These are phyloP conservation scores for Blumeria hordei DNA, from an alignment of 2,329 filamentous ascomycete genomes.

Conservation along the genomic window DNA sequence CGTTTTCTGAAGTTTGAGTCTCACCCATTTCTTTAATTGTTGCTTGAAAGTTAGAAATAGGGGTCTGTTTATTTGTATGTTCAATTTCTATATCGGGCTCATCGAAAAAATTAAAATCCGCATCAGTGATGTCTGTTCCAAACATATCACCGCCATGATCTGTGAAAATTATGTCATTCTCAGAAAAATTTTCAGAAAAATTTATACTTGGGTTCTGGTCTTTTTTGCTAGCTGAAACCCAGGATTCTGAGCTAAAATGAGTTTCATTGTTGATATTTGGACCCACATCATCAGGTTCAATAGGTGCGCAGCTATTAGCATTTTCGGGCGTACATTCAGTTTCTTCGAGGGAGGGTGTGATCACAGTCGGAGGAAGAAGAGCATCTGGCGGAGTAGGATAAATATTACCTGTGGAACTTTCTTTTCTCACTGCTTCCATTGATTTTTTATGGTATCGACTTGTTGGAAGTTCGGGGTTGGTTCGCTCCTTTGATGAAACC, in stretches of 20 bases:
- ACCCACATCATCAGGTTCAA: slow-evolving; percentile 16
- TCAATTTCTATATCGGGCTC: slow-evolving; percentile 20
- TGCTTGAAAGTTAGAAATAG: not conserved
- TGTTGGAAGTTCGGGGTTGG: slow-evolving; percentile 19
- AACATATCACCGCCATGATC: slow-evolving; percentile 48
- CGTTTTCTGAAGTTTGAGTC: not conserved
- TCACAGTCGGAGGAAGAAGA: slow-evolving; percentile 26
- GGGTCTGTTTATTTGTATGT: no score
- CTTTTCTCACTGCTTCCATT: slow-evolving; percentile 24
- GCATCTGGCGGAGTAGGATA: slow-evolving; percentile 52
- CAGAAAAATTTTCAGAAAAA: slow-evolving; percentile 11
- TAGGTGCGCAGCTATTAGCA: slow-evolving; percentile 13
- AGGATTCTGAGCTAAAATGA: slow-evolving; percentile 11
- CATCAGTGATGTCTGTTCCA: slow-evolving; percentile 49
- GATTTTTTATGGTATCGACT: slow-evolving; percentile 25
- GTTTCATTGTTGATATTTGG: slow-evolving; percentile 2
- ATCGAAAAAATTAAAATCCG: slow-evolving; percentile 68
- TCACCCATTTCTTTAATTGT: not conserved
- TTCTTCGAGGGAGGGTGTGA: slow-evolving; percentile 31
- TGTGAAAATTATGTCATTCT: slow-evolving; percentile 32
- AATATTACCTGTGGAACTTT: slow-evolving; percentile 29
- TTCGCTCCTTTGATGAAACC: slow-evolving; percentile 18
- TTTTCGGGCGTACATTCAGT: slow-evolving; percentile 30
- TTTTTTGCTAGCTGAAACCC: slow-evolving; percentile 10
- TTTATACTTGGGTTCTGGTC: slow-evolving; percentile 7